These are phyloP conservation scores for Bacterosira constricta DNA, from an alignment of 108 stramenopile genomes.

Conservation along the genomic window DNA sequence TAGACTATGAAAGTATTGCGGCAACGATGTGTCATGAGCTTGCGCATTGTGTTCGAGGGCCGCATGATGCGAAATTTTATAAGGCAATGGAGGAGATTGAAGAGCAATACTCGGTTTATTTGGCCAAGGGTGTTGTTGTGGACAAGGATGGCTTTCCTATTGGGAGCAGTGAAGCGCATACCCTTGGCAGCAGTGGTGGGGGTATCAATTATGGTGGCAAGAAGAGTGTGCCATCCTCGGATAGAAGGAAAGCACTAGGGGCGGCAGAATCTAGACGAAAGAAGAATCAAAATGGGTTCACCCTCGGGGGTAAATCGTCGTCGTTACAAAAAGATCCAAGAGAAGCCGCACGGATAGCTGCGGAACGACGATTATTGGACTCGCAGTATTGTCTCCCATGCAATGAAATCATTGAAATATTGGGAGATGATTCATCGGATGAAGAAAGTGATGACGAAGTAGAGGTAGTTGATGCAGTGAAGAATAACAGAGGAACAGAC, in stretches of 20 bases:
- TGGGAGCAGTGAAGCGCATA: not conserved
- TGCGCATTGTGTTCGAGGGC: slow-evolving; percentile 65
- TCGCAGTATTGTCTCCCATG: slow-evolving; percentile 54
- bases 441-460: slow-evolving; percentile 21
- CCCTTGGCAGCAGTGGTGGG: slow-evolving; percentile 6
- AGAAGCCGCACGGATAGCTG: slow-evolving; percentile 48
- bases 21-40: slow-evolving; percentile 88
- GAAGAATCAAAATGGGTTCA: slow-evolving; percentile 11
- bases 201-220: not conserved
- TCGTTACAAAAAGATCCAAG: slow-evolving; percentile 11
- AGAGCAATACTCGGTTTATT: slow-evolving; percentile 59
- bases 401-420: slow-evolving; percentile 51
- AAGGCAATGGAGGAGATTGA: slow-evolving; percentile 85
- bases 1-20: slow-evolving; percentile 71
- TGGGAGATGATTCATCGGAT: slow-evolving; percentile 36
- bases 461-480: not conserved
- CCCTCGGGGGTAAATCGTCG: slow-evolving; percentile 13
- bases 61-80: slow-evolving; percentile 72
- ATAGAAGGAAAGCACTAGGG: not conserved
- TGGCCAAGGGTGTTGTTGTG: slow-evolving; percentile 45
- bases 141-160: slow-evolving; percentile 52
- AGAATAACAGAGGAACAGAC: not conserved
- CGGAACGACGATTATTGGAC: slow-evolving; percentile 46
- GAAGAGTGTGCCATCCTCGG: not conserved
- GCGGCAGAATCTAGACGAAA: slow-evolving; percentile 17